Percentiles rank a stretch among this genome's conserved stretches.
Conservation (phyloP, 2,329 filamentous ascomycete genomes). For the Ampelomyces quisqualis region DNA sequence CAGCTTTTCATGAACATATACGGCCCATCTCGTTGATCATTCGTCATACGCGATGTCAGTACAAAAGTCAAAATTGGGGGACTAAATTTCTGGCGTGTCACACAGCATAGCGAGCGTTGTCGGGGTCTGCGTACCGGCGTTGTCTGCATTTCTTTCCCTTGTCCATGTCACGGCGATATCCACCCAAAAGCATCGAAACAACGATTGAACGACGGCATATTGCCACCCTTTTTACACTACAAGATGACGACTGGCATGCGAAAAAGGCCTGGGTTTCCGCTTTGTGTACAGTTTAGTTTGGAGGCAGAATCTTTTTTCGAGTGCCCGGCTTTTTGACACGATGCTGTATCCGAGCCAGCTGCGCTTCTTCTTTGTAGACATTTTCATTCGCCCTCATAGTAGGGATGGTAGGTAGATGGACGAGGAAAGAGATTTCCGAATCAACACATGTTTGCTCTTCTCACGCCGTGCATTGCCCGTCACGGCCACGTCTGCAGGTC, state of each 20-base stretch:
- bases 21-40: slow-evolving; percentile 5
- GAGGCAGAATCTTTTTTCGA: too few relatives aligned
- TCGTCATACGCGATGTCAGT: slow-evolving; percentile 6
- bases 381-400: too few relatives aligned
- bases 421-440: too few relatives aligned
- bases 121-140: slow-evolving; percentile 34
- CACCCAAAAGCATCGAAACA: not conserved
- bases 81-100: slow-evolving; percentile 25
- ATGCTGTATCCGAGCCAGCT: too few relatives aligned
- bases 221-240: too few relatives aligned
- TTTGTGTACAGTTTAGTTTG: too few relatives aligned
- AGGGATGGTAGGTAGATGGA: too few relatives aligned
- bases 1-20: slow-evolving; percentile 5
- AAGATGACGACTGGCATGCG: not conserved
- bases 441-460: too few relatives aligned
- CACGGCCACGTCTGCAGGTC: too few relatives aligned
- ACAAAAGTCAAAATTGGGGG: slow-evolving; percentile 19
- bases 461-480: too few relatives aligned
- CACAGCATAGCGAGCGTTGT: slow-evolving; percentile 42
- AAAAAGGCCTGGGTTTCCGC: not conserved
- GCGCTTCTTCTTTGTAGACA: too few relatives aligned
- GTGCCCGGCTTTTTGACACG: too few relatives aligned
- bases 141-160: slow-evolving; percentile 13
- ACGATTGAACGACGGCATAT: not conserved
- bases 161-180: not conserved